Evolutionary conservation across 2,329 filamentous ascomycete species (phyloP).

Genomic region (Lecanosticta acicola): DNA sequence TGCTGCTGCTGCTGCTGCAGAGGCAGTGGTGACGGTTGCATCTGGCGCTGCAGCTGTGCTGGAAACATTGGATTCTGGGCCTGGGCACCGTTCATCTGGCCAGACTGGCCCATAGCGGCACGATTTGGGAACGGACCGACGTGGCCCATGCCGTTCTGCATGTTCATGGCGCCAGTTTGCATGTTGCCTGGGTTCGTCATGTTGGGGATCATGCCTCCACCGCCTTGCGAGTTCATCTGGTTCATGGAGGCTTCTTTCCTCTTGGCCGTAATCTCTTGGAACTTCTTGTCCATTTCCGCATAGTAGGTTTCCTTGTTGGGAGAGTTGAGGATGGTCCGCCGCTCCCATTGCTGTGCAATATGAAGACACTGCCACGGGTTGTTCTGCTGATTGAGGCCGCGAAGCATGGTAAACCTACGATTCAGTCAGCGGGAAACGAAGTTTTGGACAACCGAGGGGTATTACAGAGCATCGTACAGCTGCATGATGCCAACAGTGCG

Average conservation of each 20-base stretch:
- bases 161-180: conserved; percentile 15
- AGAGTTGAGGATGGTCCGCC: conserved; percentile 19
- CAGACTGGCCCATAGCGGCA: conserved; percentile 12
- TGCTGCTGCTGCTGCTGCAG: conserved; percentile 20
- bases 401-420: conserved; percentile 20
- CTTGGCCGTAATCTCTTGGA: conserved; percentile 23
- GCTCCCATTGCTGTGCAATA: conserved; percentile 26
- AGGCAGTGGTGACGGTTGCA: conserved; percentile 26
- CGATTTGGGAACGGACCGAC: conserved; percentile 15
- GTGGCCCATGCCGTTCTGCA: conserved; percentile 23
- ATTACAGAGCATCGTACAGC: conserved; percentile 31
- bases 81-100: conserved; percentile 17
- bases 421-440: background rate
- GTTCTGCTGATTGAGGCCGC: conserved; percentile 13
- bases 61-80: conserved; percentile 23
- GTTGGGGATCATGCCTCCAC: conserved; percentile 16
- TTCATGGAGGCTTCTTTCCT: conserved; percentile 33
- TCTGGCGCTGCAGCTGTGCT: conserved; percentile 24
- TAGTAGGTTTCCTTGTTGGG: conserved; percentile 26
- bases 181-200: conserved; percentile 23
- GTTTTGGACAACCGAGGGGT: background rate
- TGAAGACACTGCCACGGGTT: conserved; percentile 22
- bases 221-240: too few species aligned
- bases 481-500: conserved; percentile 29
- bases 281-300: conserved; percentile 23